A percentile compares a stretch with the other conserved stretches of the same genome.
phyloP scores from a whole-genome alignment of 1,139 yeast species.

The Debaryomycetaceae sp. region DNA sequence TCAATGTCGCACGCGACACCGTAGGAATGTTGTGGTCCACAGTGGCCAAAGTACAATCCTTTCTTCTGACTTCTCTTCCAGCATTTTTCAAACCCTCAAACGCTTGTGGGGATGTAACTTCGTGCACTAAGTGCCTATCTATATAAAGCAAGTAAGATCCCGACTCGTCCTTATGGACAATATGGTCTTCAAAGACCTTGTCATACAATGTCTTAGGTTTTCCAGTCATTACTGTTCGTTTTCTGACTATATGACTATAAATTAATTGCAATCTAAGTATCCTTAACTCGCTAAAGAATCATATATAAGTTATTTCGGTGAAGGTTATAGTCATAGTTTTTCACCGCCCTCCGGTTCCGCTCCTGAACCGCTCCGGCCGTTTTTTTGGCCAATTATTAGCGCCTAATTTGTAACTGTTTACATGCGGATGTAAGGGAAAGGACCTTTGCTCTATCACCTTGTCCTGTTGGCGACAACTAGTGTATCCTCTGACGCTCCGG shows the following conservation, averaged over 20 bases:
- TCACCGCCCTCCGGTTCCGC: constrained; percentile 4
- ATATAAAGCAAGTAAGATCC: constrained; percentile 85
- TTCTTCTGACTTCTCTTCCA: constrained; percentile 83
- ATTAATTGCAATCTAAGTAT: not conserved
- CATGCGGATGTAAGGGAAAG: not conserved
- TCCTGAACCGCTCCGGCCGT: not conserved
- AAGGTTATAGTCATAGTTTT: constrained; percentile 1
- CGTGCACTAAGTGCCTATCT: constrained; percentile 96
- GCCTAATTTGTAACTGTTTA: constrained; percentile 2
- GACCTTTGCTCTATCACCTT: too few relatives aligned
- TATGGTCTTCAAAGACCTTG: constrained; percentile 92
- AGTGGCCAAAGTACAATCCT: constrained; percentile 93
- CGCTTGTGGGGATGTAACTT: constrained; percentile 98
- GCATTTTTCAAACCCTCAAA: constrained; percentile 92
- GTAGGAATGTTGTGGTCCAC: constrained; percentile 99
- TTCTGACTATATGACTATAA: not conserved
- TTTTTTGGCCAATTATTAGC: constrained; percentile 1
- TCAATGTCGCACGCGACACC: constrained; percentile 70
- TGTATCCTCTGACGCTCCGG: too few relatives aligned
- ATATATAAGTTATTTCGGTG: not conserved
- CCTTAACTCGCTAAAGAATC: not conserved
- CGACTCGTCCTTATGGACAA: constrained; percentile 84
- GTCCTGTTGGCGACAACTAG: too few relatives aligned
- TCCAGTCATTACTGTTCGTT: constrained; percentile 3
- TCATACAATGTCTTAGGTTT: constrained; percentile 78